A percentile compares a stretch with the other conserved stretches of the same genome.
phyloP scores from a whole-genome alignment of 2,329 filamentous ascomycete genomes.

The Exophiala alcalophila region DNA sequence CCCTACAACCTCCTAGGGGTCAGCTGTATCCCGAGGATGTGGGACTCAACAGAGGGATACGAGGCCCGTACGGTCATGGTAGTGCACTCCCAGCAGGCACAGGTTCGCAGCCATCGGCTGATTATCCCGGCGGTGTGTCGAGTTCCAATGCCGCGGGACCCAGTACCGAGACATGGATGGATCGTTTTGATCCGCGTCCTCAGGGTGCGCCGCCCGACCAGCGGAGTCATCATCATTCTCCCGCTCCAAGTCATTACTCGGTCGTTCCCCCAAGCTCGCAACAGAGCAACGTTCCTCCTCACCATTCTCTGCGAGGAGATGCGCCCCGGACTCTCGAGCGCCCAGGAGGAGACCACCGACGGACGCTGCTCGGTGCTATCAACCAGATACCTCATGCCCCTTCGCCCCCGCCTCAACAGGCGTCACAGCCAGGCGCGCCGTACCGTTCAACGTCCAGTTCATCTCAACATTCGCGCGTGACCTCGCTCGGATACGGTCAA shows the following conservation, averaged over 20 bases:
- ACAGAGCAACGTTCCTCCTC: conserved; percentile 9
- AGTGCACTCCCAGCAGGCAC: conserved; percentile 10
- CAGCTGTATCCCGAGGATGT: conserved; percentile 15
- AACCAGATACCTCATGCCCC: conserved; percentile 23
- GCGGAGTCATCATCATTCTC: conserved; percentile 26
- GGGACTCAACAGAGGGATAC: conserved; percentile 3
- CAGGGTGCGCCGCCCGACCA: conserved; percentile 21
- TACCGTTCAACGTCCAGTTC: conserved; percentile 20
- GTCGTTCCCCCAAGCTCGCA: conserved; percentile 24
- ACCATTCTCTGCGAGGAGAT: conserved; percentile 19
- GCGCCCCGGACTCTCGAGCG: conserved; percentile 19
- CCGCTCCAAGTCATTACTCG: conserved; percentile 26
- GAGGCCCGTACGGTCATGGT: conserved; percentile 15
- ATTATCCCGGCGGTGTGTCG: conserved; percentile 18
- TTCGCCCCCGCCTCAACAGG: conserved; percentile 28
- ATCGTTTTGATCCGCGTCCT: conserved; percentile 27
- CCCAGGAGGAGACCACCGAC: conserved; percentile 23
- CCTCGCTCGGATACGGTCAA: conserved; percentile 23
- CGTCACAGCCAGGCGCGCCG: conserved; percentile 11
- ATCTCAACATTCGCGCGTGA: conserved; percentile 24
- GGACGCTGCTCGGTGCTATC: conserved; percentile 21
- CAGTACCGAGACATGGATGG: conserved; percentile 27
- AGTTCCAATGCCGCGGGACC: conserved; percentile 15
- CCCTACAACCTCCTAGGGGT: conserved; percentile 9
- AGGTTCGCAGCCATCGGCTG: conserved; percentile 10